Conservation (phyloP, 257 asterid genomes). For the Petrea volubilis region DNA sequence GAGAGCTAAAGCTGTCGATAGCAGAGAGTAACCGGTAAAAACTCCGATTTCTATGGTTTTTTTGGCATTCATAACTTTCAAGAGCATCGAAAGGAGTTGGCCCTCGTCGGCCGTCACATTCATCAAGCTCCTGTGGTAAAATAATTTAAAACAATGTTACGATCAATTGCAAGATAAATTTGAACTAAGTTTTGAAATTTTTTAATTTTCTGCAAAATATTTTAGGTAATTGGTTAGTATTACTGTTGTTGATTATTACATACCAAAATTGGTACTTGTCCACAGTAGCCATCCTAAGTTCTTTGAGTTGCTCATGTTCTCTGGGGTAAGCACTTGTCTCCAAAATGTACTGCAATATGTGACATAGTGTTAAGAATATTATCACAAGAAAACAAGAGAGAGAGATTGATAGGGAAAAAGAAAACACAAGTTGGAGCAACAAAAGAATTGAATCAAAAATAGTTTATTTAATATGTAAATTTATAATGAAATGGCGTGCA, state of each 20-base stretch:
- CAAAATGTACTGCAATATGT: conserved; percentile 33
- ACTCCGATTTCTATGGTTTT: conserved; percentile 61
- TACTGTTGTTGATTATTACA: not conserved
- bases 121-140: conserved; percentile 56
- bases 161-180: too few relatives aligned
- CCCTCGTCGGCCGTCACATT: conserved; percentile 55
- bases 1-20: conserved; percentile 51
- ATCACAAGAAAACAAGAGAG: too few relatives aligned
- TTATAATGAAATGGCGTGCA: too few relatives aligned
- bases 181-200: too few relatives aligned
- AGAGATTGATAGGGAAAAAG: too few relatives aligned
- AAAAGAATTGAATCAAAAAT: too few relatives aligned
- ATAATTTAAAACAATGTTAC: too few relatives aligned
- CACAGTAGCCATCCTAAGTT: conserved; percentile 25
- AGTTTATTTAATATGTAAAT: too few relatives aligned
- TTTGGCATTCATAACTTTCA: conserved; percentile 54
- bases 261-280: conserved; percentile 22
- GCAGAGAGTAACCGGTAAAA: conserved; percentile 61
- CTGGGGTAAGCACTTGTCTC: conserved; percentile 47
- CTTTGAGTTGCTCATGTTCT: conserved; percentile 52
- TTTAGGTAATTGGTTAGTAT: too few relatives aligned
- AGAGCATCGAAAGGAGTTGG: conserved; percentile 42
- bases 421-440: too few relatives aligned
- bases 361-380: too few relatives aligned
- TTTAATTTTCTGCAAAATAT: too few relatives aligned